These are phyloP conservation scores for Stephania cephalantha DNA, from an alignment of 164 flowering plant species.

Conservation along the genomic window DNA sequence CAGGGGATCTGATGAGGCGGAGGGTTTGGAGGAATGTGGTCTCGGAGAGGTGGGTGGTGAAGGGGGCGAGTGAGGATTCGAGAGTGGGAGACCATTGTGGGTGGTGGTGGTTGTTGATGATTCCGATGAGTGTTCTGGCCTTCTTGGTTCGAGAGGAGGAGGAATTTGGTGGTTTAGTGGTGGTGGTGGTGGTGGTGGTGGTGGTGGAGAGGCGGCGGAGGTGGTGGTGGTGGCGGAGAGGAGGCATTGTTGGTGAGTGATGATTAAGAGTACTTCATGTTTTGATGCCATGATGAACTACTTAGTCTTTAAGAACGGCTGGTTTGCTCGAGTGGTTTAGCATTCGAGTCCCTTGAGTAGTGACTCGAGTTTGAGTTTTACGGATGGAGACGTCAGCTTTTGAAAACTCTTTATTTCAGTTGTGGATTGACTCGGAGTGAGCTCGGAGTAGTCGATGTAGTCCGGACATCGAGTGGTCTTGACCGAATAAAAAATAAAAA, in stretches of 20 bases:
- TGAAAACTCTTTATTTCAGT: too few species aligned
- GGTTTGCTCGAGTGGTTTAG: too few species aligned
- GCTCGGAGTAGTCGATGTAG: too few species aligned
- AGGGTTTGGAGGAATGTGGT: conserved; percentile 52
- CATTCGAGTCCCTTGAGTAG: too few species aligned
- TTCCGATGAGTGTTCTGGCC: conserved; percentile 20
- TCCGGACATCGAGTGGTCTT: too few species aligned
- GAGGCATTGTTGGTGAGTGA: not conserved
- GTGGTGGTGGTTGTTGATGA: conserved; percentile 21
- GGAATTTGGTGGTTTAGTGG: not conserved
- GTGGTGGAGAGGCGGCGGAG: not conserved
- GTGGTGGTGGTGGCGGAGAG: not conserved
- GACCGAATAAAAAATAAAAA: too few species aligned
- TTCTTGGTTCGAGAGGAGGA: conserved; percentile 14
- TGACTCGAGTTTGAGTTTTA: too few species aligned
- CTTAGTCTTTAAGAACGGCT: too few species aligned
- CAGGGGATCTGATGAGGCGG: conserved; percentile 35
- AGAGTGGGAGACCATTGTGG: conserved; percentile 31
- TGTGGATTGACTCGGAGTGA: too few species aligned
- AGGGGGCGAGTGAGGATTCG: conserved; percentile 37
- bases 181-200: not conserved
- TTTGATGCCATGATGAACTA: not conserved
- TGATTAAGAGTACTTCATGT: not conserved
- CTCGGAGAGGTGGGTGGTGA: conserved; percentile 36
- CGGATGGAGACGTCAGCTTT: too few species aligned